Evolutionary conservation across 1,284 basidiomycete genomes (phyloP), one percentile per base, ranked within the genome.

Genomic region (Exobasidium rhododendri): DNA sequence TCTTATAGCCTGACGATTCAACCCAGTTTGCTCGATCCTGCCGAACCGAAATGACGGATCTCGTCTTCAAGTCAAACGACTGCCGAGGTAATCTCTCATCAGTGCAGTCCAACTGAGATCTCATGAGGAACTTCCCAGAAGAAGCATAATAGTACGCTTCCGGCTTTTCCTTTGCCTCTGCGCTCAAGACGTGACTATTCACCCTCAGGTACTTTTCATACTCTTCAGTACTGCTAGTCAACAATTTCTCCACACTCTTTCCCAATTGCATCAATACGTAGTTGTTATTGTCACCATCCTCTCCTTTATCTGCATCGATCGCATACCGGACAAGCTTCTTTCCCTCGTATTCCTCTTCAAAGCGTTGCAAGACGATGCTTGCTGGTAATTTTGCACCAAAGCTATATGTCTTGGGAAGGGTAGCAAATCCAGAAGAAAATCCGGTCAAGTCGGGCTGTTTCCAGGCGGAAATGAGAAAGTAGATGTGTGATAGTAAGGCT

Each of bases 31-130:
- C 83, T 7, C 89, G 82, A 80, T 98, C 94, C 73, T 90, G 83
- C 4, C 94, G 87, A 53, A 97, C 88, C 0, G 91, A 87, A 35
- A 91, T 81, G 40, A 87, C 89, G 0, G 93, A 93, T 45, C 94
- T 86, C 0, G 94, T 97, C 81, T 98, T 98, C 80, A 98, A 88
- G 77, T 98, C 94, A 71, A 98, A 98, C 0, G 94, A 88, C 28
- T 87, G 88, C 0, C 92, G 91, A 0, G 94, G 94, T 20, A 98
- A 81, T 31, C 90, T 85, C 35, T 81, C 73, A 75, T 97, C 90
- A 1, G 86, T 81, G 72, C 92, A 94, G 79, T 98, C 94, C 10
- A 98, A 84, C 80, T 98, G 94, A 0, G 93, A 96, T 17, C 94
- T 90, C 89, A 97, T 92, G 51, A 97, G 83, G 66, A 97, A 87